phyloP scores from a whole-genome alignment of 352 stramenopile species.

The Pythium scleroteichum region DNA sequence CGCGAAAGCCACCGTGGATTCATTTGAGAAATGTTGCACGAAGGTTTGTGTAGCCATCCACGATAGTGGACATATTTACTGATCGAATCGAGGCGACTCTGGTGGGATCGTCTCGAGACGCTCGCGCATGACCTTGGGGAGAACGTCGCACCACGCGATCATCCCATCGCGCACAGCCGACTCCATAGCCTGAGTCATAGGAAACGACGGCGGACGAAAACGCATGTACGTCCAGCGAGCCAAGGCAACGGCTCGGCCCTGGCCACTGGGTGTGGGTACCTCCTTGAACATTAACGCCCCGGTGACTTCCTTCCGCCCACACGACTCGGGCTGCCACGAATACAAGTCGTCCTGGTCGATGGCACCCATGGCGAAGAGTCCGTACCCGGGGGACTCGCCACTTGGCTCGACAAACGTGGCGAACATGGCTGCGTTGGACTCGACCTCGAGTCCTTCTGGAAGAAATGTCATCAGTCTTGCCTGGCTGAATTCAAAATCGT shows the following conservation, averaged over 20 bases:
- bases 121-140: neutral
- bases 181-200: neutral
- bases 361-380: no score
- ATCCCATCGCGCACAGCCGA: neutral
- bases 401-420: no score
- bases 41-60: no score
- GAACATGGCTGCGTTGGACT: no score
- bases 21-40: no score
- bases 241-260: neutral
- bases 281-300: neutral
- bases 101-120: no score
- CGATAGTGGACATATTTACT: no score
- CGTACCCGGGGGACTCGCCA: neutral
- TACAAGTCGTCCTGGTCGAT: conserved; percentile 1
- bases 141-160: neutral
- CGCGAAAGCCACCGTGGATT: no score
- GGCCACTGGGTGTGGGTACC: neutral
- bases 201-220: neutral
- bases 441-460: no score
- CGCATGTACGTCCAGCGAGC: neutral
- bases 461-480: neutral
- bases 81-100: no score
- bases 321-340: conserved; percentile 9
- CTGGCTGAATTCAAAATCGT: conserved; percentile 4
- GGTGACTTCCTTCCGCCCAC: conserved; percentile 10